Conservation (phyloP, 2,329 filamentous ascomycete genomes). For the Colletotrichum sp. region DNA sequence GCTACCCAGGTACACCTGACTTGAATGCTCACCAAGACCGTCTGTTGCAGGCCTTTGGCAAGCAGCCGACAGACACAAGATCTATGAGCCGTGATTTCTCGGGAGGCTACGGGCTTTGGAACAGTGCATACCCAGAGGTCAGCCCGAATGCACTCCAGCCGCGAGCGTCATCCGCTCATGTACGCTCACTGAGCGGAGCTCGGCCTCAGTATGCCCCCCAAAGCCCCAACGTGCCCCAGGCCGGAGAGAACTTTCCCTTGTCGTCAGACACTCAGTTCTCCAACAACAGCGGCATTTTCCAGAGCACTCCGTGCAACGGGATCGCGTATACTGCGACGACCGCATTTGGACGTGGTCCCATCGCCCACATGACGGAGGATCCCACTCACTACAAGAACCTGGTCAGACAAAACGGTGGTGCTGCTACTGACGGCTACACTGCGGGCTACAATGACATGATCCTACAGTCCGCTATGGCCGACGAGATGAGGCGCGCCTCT, state of each 20-base stretch:
- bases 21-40: constrained; percentile 34
- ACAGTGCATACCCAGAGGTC: not conserved
- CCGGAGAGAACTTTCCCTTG: constrained; percentile 11
- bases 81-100: constrained; percentile 19
- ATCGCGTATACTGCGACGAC: constrained; percentile 13
- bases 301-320: constrained; percentile 45
- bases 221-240: constrained; percentile 25
- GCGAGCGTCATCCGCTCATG: constrained; percentile 1
- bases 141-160: constrained; percentile 5
- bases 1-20: constrained; percentile 1
- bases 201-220: not conserved
- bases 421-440: constrained; percentile 22
- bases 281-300: constrained; percentile 55
- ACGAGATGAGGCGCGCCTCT: constrained; percentile 9
- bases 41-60: constrained; percentile 39
- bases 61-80: constrained; percentile 6
- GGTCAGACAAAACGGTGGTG: constrained; percentile 19
- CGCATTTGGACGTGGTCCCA: constrained; percentile 15
- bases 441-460: constrained; percentile 21
- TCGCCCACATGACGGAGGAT: constrained; percentile 13
- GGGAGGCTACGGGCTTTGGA: constrained; percentile 1
- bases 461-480: constrained; percentile 18
- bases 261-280: constrained; percentile 46
- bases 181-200: constrained; percentile 22
- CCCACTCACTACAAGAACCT: constrained; percentile 23